Evolutionary conservation across 2,329 filamentous ascomycete genomes (phyloP), one percentile per base, ranked within the genome.

Genomic region (Fusarium veterinarium): DNA sequence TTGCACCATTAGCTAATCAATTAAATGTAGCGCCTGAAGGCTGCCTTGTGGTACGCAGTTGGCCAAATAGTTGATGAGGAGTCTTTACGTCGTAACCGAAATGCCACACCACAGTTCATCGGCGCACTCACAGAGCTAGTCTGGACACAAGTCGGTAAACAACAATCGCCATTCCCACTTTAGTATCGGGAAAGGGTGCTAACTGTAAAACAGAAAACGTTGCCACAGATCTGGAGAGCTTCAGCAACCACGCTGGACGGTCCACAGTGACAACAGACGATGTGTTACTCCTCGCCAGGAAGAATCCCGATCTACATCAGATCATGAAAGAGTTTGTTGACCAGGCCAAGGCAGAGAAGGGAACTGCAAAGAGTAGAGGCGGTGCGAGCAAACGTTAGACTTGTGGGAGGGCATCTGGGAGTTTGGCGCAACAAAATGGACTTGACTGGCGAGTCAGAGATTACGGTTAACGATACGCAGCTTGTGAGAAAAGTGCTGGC

Each of bases 41-140:
- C 93, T 40, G 92, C 93, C 19, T 89, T 97, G 30, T 97, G 94
- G 94, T 92, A 92, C 78, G 89, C 91, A 30, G 89, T 97, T 67
- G 93, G 94, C 74, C 93, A 94, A 80, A 95, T 97, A 67, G 93
- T 97, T 72, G 95, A 98, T 80, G 91, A 95, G 73, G 92, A 97
- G 79, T 92, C 91, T 16, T 70, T 84, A 35, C 75, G 76, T 20
- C 80, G 81, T 60, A 82, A 93, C 79, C 88, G 94, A 72, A 98
- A 97, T 81, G 94, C 95, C 11, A 97, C 95, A 31, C 94, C 94
- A 4, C 94, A 97, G 78, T 97, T 97, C 81, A 97, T 97, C 75
- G 94, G 92, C 13, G 92, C 92, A 0, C 81, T 97, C 78, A 96
- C 93, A 2, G 95, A 97, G 81, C 89, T 97, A 81, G 92, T 95